Evolutionary conservation across 2,329 filamentous ascomycete species (phyloP).

Genomic region (Trichoderma gracile): DNA sequence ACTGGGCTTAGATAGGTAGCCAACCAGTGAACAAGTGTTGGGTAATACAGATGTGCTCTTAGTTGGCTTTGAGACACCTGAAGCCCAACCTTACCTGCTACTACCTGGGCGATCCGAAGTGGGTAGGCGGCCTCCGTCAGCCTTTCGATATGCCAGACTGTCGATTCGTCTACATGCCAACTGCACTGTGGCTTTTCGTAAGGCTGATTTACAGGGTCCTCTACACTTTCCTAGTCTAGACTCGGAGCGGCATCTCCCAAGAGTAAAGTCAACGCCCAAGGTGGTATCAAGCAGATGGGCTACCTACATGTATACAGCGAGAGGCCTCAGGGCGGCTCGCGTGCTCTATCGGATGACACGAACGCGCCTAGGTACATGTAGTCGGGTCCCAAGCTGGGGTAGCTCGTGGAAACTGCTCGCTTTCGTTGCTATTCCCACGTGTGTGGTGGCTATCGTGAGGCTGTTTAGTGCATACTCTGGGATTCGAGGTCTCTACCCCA

Average conservation of each 20-base stretch:
- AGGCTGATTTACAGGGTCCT: conserved; percentile 17
- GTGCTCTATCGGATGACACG: neutral
- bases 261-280: neutral
- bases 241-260: no score
- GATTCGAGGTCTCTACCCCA: no score
- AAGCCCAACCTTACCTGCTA: no score
- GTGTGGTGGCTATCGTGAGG: no score
- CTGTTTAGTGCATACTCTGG: no score
- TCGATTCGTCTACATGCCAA: neutral
- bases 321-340: conserved; percentile 11
- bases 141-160: conserved; percentile 1
- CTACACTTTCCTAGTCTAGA: no score
- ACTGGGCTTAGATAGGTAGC: neutral
- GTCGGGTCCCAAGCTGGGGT: no score
- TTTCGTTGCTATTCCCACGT: no score
- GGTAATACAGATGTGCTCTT: neutral
- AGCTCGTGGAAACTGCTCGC: no score
- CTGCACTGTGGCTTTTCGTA: neutral
- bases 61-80: neutral
- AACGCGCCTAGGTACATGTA: no score
- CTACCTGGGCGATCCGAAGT: no score
- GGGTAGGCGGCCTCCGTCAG: conserved; percentile 8
- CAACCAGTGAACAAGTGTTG: neutral
- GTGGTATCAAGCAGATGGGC: neutral
- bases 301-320: no score